phyloP scores from a whole-genome alignment of 2,329 filamentous ascomycete genomes.

The Emmonsia crescens region DNA sequence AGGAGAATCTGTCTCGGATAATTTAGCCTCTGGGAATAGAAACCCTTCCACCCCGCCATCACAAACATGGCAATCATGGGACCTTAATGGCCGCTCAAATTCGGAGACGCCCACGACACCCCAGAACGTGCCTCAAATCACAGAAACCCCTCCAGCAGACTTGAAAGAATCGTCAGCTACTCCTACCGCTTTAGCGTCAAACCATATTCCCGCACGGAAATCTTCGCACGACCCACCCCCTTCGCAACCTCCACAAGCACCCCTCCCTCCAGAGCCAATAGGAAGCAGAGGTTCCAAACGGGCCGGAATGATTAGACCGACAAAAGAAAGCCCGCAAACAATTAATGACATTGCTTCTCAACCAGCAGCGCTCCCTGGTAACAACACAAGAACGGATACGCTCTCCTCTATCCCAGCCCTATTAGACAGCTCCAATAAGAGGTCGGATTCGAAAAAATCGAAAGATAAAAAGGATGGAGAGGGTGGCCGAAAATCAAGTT shows the following conservation, averaged over 20 bases:
- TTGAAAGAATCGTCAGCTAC: conserved; percentile 12
- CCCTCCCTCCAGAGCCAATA: conserved; percentile 17
- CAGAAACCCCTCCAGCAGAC: conserved; percentile 20
- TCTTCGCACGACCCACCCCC: conserved; percentile 38
- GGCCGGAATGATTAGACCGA: conserved; percentile 20
- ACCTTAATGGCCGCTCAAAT: conserved; percentile 44
- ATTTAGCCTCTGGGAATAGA: conserved; percentile 23
- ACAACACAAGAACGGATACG: conserved; percentile 60
- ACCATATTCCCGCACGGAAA: conserved; percentile 42
- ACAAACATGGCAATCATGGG: conserved; percentile 45
- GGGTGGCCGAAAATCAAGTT: conserved; percentile 62
- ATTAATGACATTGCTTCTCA: conserved; percentile 56
- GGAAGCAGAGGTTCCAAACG: conserved; percentile 23
- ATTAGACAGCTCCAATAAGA: conserved; percentile 53
- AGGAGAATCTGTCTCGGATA: conserved; percentile 13
- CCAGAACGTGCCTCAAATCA: conserved; percentile 43
- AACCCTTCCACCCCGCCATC: conserved; percentile 28
- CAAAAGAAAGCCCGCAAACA: conserved; percentile 37
- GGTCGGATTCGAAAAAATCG: conserved; percentile 54
- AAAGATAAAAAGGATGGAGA: conserved; percentile 63
- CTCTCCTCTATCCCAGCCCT: conserved; percentile 72
- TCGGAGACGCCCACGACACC: conserved; percentile 40
- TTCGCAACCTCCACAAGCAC: conserved; percentile 38
- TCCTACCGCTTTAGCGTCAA: not conserved
- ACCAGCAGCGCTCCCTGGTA: conserved; percentile 59